Evolutionary conservation across 2,329 filamentous ascomycete genomes (phyloP).

Genomic region (Pleurostoma richardsiae): DNA sequence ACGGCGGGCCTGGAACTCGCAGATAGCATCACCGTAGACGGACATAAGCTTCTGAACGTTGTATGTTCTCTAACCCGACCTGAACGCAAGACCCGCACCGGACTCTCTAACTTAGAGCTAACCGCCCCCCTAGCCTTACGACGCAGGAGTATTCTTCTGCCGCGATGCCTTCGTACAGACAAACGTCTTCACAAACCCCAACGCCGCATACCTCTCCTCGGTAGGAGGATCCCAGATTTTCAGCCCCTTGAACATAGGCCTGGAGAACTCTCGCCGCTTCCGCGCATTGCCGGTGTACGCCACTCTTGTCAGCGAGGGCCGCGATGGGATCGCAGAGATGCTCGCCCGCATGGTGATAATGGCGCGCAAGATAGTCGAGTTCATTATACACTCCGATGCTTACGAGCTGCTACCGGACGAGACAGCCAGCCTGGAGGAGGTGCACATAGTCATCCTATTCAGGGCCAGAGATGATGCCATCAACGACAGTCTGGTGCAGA

Average conservation of each 20-base stretch:
- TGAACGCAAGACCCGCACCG: background rate
- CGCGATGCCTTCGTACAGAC: conserved; percentile 53
- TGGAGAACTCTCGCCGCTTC: conserved; percentile 90
- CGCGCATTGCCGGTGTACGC: conserved; percentile 87
- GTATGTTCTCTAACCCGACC: conserved; percentile 32
- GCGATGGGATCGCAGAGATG: conserved; percentile 62
- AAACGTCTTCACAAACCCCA: conserved; percentile 73
- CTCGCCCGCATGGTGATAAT: conserved; percentile 68
- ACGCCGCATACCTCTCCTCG: conserved; percentile 71
- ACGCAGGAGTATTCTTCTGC: conserved; percentile 85
- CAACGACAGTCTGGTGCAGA: conserved; percentile 62
- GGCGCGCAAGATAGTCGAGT: conserved; percentile 61
- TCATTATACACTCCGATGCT: conserved; percentile 52
- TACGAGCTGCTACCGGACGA: conserved; percentile 62
- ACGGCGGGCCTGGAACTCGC: conserved; percentile 69
- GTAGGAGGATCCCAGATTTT: conserved; percentile 43
- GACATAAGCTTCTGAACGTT: conserved; percentile 90
- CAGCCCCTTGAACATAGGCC: conserved; percentile 80
- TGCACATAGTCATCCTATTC: conserved; percentile 71
- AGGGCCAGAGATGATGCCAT: conserved; percentile 59
- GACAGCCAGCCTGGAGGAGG: conserved; percentile 36
- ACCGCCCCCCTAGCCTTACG: conserved; percentile 60
- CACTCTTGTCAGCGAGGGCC: conserved; percentile 70
- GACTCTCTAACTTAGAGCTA: conserved; percentile 3
- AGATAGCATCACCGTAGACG: conserved; percentile 83